Evolutionary conservation across 1,139 yeast genomes (phyloP).

Genomic region (Groenewaldozyma auringiensis): DNA sequence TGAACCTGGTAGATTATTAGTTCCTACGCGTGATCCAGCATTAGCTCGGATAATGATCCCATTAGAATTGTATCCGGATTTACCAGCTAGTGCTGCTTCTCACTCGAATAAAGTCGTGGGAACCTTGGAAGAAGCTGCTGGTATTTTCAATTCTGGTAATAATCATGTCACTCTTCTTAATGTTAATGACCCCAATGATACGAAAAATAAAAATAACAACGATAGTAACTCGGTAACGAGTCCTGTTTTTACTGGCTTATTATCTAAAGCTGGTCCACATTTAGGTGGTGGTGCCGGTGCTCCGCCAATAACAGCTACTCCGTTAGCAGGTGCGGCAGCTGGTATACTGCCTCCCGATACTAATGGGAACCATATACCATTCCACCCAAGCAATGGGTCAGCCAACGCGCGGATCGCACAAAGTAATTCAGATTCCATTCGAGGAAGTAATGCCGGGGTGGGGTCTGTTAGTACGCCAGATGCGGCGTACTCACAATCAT

Average conservation of each 20-base stretch:
- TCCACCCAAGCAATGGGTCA: neutral
- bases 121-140: neutral
- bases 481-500: too few relatives aligned
- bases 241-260: neutral
- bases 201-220: too few relatives aligned
- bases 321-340: neutral
- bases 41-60: conserved; percentile 34
- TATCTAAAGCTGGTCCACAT: neutral
- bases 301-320: neutral
- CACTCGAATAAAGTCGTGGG: neutral
- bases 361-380: neutral
- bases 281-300: neutral
- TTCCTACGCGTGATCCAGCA: conserved; percentile 37
- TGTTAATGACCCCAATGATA: neutral
- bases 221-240: neutral
- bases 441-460: too few relatives aligned
- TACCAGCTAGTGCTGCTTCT: conserved; percentile 22
- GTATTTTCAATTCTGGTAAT: neutral
- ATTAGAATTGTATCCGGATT: conserved; percentile 33
- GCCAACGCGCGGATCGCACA: neutral
- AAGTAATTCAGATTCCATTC: neutral
- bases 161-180: neutral
- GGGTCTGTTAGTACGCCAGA: conserved; percentile 26
- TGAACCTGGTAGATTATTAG: conserved; percentile 24
- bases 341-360: neutral